Conservation (phyloP, 805 yeast genomes). For the Starmerella apicola region DNA sequence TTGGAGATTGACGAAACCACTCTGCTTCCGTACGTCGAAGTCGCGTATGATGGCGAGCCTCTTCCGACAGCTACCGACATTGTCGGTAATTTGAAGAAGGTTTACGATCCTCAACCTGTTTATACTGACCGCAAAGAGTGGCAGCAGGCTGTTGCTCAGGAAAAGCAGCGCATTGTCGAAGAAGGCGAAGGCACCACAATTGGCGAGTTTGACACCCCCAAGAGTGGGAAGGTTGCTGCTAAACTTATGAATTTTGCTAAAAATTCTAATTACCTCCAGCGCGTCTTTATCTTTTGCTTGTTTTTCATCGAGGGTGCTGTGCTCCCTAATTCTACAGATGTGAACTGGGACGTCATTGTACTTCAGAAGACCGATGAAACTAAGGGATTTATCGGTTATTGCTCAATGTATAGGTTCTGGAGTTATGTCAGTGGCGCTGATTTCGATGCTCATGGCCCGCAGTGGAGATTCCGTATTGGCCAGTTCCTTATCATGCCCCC, state of each 20-base stretch:
- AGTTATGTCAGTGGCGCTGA: constrained; percentile 50
- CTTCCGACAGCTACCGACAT: constrained; percentile 47
- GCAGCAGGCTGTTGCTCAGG: constrained; percentile 35
- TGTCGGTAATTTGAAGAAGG: constrained; percentile 39
- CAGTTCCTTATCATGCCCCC: constrained; percentile 82
- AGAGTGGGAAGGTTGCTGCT: constrained; percentile 4
- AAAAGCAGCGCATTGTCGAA: constrained; percentile 26
- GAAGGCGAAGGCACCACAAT: no score
- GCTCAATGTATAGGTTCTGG: constrained; percentile 78
- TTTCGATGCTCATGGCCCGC: constrained; percentile 19
- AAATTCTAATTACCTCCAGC: constrained; percentile 31
- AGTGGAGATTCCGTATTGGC: constrained; percentile 59
- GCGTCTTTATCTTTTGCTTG: constrained; percentile 50
- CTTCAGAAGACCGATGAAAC: constrained; percentile 31
- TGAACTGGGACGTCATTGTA: constrained; percentile 67
- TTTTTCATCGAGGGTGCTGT: constrained; percentile 91
- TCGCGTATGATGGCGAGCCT: constrained; percentile 39
- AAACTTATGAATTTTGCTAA: constrained; percentile 7
- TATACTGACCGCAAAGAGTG: constrained; percentile 55
- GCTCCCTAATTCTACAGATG: constrained; percentile 64
- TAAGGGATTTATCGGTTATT: constrained; percentile 56
- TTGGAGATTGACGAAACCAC: constrained; percentile 64
- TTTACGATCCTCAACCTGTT: constrained; percentile 47
- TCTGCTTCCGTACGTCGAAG: constrained; percentile 58
- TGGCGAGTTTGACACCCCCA: background rate